phyloP scores from a whole-genome alignment of 2,329 filamentous ascomycete species.

The Bipolaris oryzae region DNA sequence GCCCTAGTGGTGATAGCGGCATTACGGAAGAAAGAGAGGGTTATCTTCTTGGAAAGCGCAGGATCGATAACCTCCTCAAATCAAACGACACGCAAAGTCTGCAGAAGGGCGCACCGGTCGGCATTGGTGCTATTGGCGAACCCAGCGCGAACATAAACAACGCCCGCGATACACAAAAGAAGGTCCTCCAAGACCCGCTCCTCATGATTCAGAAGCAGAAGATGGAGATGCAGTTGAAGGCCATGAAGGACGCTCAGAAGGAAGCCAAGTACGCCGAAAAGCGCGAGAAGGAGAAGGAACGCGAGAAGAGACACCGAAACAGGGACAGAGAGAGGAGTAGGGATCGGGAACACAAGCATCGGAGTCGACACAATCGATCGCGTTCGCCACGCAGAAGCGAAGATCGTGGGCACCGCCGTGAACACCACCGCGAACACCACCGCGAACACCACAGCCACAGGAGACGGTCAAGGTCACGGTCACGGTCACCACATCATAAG shows the following conservation, averaged over 20 bases:
- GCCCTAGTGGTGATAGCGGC: slow-evolving; percentile 73
- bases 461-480: slow-evolving; percentile 27
- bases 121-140: slow-evolving; percentile 59
- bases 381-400: slow-evolving; percentile 44
- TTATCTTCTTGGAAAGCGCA: slow-evolving; percentile 88
- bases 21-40: slow-evolving; percentile 86
- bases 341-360: slow-evolving; percentile 26
- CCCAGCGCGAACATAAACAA: slow-evolving; percentile 66
- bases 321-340: slow-evolving; percentile 39
- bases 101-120: slow-evolving; percentile 65
- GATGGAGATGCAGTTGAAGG: slow-evolving; percentile 63
- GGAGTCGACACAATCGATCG: slow-evolving; percentile 43
- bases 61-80: slow-evolving; percentile 86
- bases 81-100: slow-evolving; percentile 72
- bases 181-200: slow-evolving; percentile 89
- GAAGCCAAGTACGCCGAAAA: slow-evolving; percentile 47
- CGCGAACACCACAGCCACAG: slow-evolving; percentile 26
- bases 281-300: slow-evolving; percentile 44
- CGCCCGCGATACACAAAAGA: slow-evolving; percentile 78
- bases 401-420: slow-evolving; percentile 25
- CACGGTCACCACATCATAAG: slow-evolving; percentile 18
- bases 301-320: slow-evolving; percentile 57
- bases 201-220: slow-evolving; percentile 93
- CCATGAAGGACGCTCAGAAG: slow-evolving; percentile 61
- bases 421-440: slow-evolving; percentile 24